Evolutionary conservation across 371 early-diverging fungal genomes (phyloP), one percentile per base, ranked within the genome.

Genomic region (Mucor mucedo): DNA sequence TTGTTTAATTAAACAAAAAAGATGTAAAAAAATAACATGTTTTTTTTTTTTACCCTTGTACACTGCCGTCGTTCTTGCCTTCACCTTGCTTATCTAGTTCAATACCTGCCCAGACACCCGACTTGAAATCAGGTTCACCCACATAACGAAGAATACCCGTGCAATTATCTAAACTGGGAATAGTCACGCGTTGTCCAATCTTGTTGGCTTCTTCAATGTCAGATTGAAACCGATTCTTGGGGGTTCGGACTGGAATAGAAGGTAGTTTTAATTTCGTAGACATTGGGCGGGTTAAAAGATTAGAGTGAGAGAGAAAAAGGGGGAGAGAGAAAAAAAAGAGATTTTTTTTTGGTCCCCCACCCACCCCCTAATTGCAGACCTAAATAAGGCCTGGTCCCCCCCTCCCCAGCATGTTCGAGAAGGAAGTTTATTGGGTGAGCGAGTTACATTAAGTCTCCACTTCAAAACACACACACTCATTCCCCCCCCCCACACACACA

Each of bases 61-160:
- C 88, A 44, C 80, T 78, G 10, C 94, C 93, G 62, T 91, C 86
- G 72, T 94, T 93, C 66, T 93, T 94, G 41, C 93, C 93, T 32
- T 83, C 77, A 11, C 88, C 89, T 13, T 69, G 72, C 21, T 74
- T 63, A 55, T 93, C 93, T 0, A 94, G 78, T 62, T 91, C 58
- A 53, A 65, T 49, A 29, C 94, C 94, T 7, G 90, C 91, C 94
- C 94, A 94, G 2, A 82, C 63, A 21, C 94, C 94, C n/a, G 63
- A 45, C 44, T 67, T 71, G 14, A 35, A 48, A 11, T 61, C 57
- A 6, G 55, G 39, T 30, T 45, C 32, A 3, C 71, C 71, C 16
- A 91, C 52, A 68, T 76, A 92, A 40, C 87, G 83, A 41, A 92
- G 76, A 13, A 76, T 82, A 14, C 93, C 93, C 5, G 66, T 65